phyloP scores from a whole-genome alignment of 345 rosid species.

The Rhodomyrtus tomentosa region DNA sequence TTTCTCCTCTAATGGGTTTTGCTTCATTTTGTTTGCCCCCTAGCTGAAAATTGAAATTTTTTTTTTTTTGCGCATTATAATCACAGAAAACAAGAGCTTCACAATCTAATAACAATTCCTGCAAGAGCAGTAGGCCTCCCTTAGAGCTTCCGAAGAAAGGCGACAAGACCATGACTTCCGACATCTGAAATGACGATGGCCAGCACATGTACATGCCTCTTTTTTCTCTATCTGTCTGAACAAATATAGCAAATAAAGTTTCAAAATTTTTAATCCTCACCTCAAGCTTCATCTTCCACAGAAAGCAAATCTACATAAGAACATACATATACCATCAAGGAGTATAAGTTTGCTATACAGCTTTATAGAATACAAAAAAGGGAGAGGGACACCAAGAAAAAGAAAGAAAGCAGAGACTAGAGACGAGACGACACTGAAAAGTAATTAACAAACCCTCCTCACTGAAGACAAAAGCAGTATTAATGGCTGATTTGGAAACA shows the following conservation, averaged over 20 bases:
- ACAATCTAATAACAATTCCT: neutral
- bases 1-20: neutral
- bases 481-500: neutral
- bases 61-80: neutral
- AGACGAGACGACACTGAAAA: neutral
- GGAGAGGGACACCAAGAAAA: neutral
- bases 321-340: conserved; percentile 8
- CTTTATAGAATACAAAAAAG: conserved; percentile 4
- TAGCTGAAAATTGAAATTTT: neutral
- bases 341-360: conserved; percentile 24
- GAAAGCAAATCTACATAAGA: neutral
- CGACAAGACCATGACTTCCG: neutral
- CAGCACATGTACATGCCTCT: neutral
- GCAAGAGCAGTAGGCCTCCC: neutral
- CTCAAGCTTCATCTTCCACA: neutral
- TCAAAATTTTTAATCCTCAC: neutral
- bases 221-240: neutral
- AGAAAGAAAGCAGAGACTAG: neutral
- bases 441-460: neutral
- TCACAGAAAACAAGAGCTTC: neutral
- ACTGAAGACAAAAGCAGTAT: neutral
- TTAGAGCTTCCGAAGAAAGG: neutral
- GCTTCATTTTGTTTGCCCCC: neutral
- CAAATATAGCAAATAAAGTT: neutral
- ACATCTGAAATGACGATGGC: neutral